These are phyloP conservation scores for Toxoplasma gondii DNA, from an alignment of 169 alveolate species.

Conservation along the genomic window DNA sequence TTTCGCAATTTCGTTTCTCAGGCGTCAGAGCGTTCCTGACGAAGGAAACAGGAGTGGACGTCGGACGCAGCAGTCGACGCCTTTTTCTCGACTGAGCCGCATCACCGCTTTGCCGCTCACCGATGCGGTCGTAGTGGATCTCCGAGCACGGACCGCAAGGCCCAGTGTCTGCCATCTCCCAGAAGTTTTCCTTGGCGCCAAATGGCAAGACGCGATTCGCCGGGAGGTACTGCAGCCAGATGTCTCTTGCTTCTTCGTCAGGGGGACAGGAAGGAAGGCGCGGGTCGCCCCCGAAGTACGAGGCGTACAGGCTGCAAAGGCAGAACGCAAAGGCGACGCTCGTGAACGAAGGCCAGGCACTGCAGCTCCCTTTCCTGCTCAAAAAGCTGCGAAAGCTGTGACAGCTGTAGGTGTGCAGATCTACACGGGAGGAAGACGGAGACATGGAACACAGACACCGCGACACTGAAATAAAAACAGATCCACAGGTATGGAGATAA, in stretches of 20 bases:
- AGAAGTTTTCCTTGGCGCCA: conserved; percentile 89
- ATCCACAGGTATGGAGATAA: not conserved
- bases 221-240: conserved; percentile 90
- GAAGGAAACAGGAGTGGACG: too few species aligned
- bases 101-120: too few species aligned
- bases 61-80: too few species aligned
- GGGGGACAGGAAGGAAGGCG: conserved; percentile 87
- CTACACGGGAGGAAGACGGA: too few species aligned
- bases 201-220: conserved; percentile 83
- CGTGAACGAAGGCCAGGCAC: not conserved
- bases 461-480: too few species aligned
- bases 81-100: too few species aligned
- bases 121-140: conserved; percentile 91
- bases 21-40: too few species aligned
- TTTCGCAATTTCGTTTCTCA: too few species aligned
- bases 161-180: conserved; percentile 98
- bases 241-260: conserved; percentile 86
- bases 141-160: conserved; percentile 98
- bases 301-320: conserved; percentile 85
- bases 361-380: not conserved
- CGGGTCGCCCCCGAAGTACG: conserved; percentile 95
- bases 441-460: too few species aligned
- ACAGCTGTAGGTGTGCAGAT: too few species aligned
- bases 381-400: too few species aligned
- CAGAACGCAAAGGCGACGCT: not conserved